Conservation (phyloP, 2,329 filamentous ascomycete genomes). For the Monilinia fructigena region DNA sequence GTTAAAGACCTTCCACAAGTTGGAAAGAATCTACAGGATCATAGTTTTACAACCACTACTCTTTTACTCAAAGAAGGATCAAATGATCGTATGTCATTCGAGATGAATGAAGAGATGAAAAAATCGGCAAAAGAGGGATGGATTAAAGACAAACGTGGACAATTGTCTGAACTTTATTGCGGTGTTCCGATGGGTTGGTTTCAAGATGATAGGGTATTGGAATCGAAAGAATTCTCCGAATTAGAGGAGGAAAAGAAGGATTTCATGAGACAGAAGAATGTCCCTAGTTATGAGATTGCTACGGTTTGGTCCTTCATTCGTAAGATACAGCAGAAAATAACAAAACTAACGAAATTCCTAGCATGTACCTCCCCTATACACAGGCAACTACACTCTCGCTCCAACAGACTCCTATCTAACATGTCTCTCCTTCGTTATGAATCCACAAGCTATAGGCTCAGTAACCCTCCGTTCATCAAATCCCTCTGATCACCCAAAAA, state of each 20-base stretch:
- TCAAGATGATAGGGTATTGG: not conserved
- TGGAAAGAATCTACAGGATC: slow-evolving; percentile 59
- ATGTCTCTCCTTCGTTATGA: slow-evolving; percentile 50
- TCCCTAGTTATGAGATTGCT: slow-evolving; percentile 8
- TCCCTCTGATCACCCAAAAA: slow-evolving; percentile 61
- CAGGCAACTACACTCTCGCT: slow-evolving; percentile 42
- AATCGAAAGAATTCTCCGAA: not conserved
- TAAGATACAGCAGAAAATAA: no score
- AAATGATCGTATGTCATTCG: slow-evolving; percentile 42
- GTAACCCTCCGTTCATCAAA: slow-evolving; percentile 61
- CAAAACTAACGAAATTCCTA: not conserved
- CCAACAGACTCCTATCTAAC: slow-evolving; percentile 45
- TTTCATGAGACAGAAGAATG: slow-evolving; percentile 6
- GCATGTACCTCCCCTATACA: slow-evolving; percentile 34
- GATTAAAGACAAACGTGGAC: slow-evolving; percentile 1
- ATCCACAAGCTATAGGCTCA: slow-evolving; percentile 57
- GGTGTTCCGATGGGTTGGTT: slow-evolving; percentile 18
- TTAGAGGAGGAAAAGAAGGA: not conserved
- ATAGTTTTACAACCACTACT: slow-evolving; percentile 40
- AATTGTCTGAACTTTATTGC: slow-evolving; percentile 5
- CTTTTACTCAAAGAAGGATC: slow-evolving; percentile 39
- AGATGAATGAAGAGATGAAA: slow-evolving; percentile 43
- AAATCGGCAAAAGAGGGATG: slow-evolving; percentile 4
- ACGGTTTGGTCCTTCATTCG: not conserved
- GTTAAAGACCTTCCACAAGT: slow-evolving; percentile 61